Evolutionary conservation across 345 rosid species (phyloP).

Genomic region (Eutrema japonicum): DNA sequence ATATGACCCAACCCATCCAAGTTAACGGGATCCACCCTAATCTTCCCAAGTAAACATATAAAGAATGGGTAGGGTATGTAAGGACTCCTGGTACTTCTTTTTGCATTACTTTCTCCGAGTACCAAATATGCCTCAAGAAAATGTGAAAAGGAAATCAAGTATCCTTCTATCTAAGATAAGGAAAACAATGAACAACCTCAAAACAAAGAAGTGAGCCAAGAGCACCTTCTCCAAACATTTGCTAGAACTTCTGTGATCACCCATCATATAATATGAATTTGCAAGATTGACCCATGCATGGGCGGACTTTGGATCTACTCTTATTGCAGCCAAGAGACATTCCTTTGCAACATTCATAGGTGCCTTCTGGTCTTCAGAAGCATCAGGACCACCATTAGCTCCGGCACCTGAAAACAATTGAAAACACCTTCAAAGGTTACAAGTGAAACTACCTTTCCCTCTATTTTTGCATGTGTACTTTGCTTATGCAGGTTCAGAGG

Average conservation of each 20-base stretch:
- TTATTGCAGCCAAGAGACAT: constrained; percentile 74
- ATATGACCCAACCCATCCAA: not conserved
- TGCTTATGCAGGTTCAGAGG: constrained; percentile 17
- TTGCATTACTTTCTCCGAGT: constrained; percentile 29
- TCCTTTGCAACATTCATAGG: constrained; percentile 81
- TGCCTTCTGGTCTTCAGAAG: constrained; percentile 58
- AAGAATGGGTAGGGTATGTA: constrained; percentile 10
- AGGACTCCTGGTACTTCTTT: not conserved
- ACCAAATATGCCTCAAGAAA: constrained; percentile 24
- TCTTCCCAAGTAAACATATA: constrained; percentile 3
- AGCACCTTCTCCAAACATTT: constrained; percentile 99
- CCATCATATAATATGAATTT: constrained; percentile 68
- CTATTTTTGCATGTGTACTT: constrained; percentile 14
- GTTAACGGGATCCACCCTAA: constrained; percentile 1
- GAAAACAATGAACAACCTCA: constrained; percentile 63
- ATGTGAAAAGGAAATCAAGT: constrained; percentile 28
- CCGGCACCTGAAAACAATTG: constrained; percentile 69
- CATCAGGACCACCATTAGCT: constrained; percentile 68
- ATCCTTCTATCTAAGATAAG: constrained; percentile 39
- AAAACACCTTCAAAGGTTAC: constrained; percentile 25
- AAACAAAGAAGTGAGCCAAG: constrained; percentile 57
- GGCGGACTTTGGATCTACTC: constrained; percentile 78
- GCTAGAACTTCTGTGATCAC: constrained; percentile 85
- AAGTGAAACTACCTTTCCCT: not conserved
- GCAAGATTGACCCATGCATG: constrained; percentile 95